Base-by-base conservation (phyloP, 192 early-diverging fungal genomes). In the Ambispora gerdemannii region DNA sequence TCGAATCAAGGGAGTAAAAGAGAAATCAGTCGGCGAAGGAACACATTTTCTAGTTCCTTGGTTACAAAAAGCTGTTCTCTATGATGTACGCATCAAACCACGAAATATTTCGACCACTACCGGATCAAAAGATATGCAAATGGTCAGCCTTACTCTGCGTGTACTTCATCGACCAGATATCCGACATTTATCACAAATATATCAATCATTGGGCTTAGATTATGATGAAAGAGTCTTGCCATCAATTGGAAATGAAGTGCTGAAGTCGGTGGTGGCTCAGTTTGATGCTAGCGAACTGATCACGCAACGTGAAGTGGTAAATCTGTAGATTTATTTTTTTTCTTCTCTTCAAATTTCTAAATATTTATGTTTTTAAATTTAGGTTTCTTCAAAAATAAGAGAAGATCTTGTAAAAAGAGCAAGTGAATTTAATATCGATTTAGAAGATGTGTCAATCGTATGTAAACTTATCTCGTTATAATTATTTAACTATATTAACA, bases 41-140 rank as follows among this genome's bases (percentile, higher is more conserved):
- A 99, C 95, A 30, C 97, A 99, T 79, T 97, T 99, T 75, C 85
- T 98, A 67, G 77, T 99, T 25, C 97, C 97, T n/a, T 97, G 94
- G 93, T 83, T 96, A 56, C 97, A 99, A 80, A 84, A 88, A 24
- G 89, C 95, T 2, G 85, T 96, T 49, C 74, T 89, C 55, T 95
- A 88, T 66, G 97, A 99, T 76, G 92, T 96, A 50, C 94, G 97
- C 63, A 96, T 91, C 56, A 89, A 90, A 72, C 97, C 97, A 51
- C 90, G 97, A 72, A 91, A 97, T 82, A 99, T 99, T 76, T 93
- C 93, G 38, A 98, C 97, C 71, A 97, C 93, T 0, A 99, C 97
- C n/a, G 97, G 95, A 55, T 98, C 95, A 56, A 96, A 95, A 84
- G 97, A 99, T 78, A 97, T 99, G 97, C 97, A 99, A 75, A 95